Evolutionary conservation across 305 asterid genomes (phyloP).

Genomic region (Fraxinus paxiana): DNA sequence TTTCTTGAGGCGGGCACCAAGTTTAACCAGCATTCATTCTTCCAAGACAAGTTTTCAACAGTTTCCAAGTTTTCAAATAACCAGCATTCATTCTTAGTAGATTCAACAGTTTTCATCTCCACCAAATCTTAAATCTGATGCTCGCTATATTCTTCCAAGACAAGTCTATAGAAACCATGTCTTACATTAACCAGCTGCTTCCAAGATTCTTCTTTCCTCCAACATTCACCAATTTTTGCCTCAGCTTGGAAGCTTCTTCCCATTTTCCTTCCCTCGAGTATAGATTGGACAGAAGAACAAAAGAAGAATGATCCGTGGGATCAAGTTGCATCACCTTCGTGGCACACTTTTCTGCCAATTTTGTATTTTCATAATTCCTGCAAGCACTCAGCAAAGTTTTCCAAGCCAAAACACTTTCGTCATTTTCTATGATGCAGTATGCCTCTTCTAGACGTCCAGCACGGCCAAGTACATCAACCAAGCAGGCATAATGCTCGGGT

Average conservation of each 20-base stretch:
- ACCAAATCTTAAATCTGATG: not conserved
- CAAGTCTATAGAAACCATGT: not conserved
- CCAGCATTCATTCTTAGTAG: not conserved
- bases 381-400: slow-evolving; percentile 19
- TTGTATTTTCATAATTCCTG: slow-evolving; percentile 8
- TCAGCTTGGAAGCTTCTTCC: slow-evolving; percentile 20
- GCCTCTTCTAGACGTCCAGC: slow-evolving; percentile 21
- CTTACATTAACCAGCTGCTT: slow-evolving; percentile 18
- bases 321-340: slow-evolving; percentile 16
- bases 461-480: slow-evolving; percentile 19
- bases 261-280: slow-evolving; percentile 21
- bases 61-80: no score
- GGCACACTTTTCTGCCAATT: slow-evolving; percentile 18
- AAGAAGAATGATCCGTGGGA: slow-evolving; percentile 14
- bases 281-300: slow-evolving; percentile 17
- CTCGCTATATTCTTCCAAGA: not conserved
- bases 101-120: not conserved
- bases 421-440: not conserved
- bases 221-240: slow-evolving; percentile 17
- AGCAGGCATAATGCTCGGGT: slow-evolving; percentile 5
- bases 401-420: slow-evolving; percentile 17
- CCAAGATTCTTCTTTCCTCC: slow-evolving; percentile 20
- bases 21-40: not conserved
- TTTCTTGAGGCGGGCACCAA: not conserved
- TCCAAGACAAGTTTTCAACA: no score